Percentiles rank a stretch among this genome's conserved stretches.
Conservation (phyloP, 2,329 filamentous ascomycete genomes). For the Penicillium paneum region DNA sequence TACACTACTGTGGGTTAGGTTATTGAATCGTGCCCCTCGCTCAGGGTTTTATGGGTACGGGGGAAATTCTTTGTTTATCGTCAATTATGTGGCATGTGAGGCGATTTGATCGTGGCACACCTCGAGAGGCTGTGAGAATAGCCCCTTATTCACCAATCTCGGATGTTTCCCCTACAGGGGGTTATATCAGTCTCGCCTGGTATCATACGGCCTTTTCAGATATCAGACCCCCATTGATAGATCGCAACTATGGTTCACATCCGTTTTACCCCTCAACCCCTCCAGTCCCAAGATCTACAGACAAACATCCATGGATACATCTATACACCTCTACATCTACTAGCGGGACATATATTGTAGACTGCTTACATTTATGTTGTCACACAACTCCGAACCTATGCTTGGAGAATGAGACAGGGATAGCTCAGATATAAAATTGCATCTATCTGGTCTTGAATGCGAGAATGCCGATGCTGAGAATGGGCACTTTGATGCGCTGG, state of each 20-base stretch:
- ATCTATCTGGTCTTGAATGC: slow-evolving; percentile 1
- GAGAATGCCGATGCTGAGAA: neutral
- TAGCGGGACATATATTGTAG: neutral
- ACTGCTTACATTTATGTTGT: neutral
- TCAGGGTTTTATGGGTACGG: slow-evolving; percentile 1
- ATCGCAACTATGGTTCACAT: slow-evolving; percentile 23
- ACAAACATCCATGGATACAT: neutral
- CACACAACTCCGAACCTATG: slow-evolving; percentile 15
- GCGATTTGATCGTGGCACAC: slow-evolving; percentile 23
- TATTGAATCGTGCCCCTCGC: slow-evolving; percentile 9
- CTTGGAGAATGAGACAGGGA: slow-evolving; percentile 24
- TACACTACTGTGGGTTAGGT: neutral
- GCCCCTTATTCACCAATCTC: slow-evolving; percentile 4
- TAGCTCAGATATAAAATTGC: slow-evolving; percentile 5
- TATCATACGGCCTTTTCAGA: neutral
- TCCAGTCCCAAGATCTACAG: neutral
- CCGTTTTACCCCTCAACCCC: slow-evolving; percentile 13
- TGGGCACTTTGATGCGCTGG: neutral
- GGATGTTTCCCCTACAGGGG: neutral
- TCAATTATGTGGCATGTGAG: slow-evolving; percentile 28
- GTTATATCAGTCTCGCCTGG: neutral
- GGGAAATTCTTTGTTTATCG: slow-evolving; percentile 16
- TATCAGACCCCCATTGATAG: neutral
- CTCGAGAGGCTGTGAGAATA: slow-evolving; percentile 2
- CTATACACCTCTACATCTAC: neutral